Conservation (phyloP, 352 stramenopile genomes). For the Chrysophaeum taylorii region DNA sequence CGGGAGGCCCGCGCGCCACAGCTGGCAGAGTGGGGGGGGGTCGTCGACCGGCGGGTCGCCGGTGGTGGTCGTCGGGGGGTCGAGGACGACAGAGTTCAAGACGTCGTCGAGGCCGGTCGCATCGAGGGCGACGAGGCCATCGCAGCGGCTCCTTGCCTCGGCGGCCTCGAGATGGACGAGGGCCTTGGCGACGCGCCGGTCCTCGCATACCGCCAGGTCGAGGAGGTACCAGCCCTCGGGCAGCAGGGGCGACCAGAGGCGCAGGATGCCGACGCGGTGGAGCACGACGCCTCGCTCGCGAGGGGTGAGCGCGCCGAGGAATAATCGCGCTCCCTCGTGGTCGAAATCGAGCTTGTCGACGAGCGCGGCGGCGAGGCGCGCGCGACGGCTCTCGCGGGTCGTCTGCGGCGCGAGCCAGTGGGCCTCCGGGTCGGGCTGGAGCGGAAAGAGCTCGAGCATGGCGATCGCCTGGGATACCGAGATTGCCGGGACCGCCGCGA, state of each 20-base stretch:
- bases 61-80: too few relatives aligned
- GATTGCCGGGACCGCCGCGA: neutral
- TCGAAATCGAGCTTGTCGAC: neutral
- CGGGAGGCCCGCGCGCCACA: neutral
- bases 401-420: too few relatives aligned
- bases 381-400: neutral
- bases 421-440: too few relatives aligned
- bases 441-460: neutral
- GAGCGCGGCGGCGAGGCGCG: neutral
- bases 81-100: neutral
- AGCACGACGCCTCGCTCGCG: slow-evolving; percentile 30
- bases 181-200: slow-evolving; percentile 30
- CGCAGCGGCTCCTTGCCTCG: slow-evolving; percentile 6
- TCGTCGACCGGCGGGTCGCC: too few relatives aligned
- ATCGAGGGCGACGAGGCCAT: neutral
- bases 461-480: neutral
- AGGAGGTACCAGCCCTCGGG: slow-evolving; percentile 35
- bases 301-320: slow-evolving; percentile 15
- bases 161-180: slow-evolving; percentile 17
- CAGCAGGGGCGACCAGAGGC: slow-evolving; percentile 32
- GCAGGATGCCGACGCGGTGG: slow-evolving; percentile 33
- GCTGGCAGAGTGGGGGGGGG: too few relatives aligned
- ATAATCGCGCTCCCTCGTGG: too few relatives aligned
- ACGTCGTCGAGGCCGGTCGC: neutral
- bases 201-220: slow-evolving; percentile 27